These are phyloP conservation scores for Theobroma cacao DNA, from an alignment of 345 rosid species.

Conservation along the genomic window DNA sequence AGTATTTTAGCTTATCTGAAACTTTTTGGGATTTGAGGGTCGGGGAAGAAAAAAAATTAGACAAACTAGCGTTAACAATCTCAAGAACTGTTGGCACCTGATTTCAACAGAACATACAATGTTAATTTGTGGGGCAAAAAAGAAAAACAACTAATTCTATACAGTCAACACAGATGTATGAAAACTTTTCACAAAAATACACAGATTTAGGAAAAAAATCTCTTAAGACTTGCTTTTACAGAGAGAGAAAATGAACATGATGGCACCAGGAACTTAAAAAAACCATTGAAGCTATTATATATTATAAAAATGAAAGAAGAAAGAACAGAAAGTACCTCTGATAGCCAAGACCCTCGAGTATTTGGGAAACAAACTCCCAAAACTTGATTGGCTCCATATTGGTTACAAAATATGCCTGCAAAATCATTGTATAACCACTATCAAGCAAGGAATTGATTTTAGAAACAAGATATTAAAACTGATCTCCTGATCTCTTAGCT, in stretches of 20 bases:
- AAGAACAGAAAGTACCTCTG: slow-evolving; percentile 47
- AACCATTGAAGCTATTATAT: not conserved
- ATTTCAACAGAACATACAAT: not conserved
- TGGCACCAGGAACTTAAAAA: not conserved
- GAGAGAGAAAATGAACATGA: not conserved
- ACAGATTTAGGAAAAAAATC: not conserved
- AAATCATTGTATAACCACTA: slow-evolving; percentile 4
- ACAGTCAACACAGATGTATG: not conserved
- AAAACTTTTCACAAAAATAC: too few relatives aligned
- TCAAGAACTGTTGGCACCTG: not conserved
- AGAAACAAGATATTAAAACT: slow-evolving; percentile 16
- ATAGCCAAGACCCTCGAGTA: slow-evolving; percentile 88
- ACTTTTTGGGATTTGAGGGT: not conserved
- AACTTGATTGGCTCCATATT: slow-evolving; percentile 89
- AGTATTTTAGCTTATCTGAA: not conserved
- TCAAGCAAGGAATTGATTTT: slow-evolving; percentile 4
- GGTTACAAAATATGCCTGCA: slow-evolving; percentile 91
- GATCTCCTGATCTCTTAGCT: not conserved
- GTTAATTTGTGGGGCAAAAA: not conserved
- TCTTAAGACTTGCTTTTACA: not conserved
- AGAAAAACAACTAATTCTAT: not conserved
- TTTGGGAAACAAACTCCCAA: slow-evolving; percentile 81
- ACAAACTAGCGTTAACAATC: not conserved
- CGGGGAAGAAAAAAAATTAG: not conserved
- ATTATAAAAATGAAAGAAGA: not conserved